A percentile compares a stretch with the other conserved stretches of the same genome.
phyloP scores from a whole-genome alignment of 352 stramenopile genomes.

The Globisporangium uncinulatum region DNA sequence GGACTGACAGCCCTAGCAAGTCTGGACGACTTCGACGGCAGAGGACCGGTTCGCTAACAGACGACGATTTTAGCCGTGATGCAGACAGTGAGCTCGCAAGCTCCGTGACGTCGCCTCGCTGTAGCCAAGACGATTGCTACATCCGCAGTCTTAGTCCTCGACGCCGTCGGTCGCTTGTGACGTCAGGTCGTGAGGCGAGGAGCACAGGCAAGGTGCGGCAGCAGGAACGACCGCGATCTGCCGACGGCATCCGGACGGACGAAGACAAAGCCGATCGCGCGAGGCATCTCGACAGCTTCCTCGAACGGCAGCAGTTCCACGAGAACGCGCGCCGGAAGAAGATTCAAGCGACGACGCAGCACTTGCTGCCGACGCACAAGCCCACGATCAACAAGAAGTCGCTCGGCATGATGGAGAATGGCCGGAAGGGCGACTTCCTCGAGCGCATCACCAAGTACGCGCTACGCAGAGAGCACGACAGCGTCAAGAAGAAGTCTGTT shows the following conservation, averaged over 20 bases:
- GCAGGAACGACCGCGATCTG: conserved; percentile 43
- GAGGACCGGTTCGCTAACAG: conserved; percentile 12
- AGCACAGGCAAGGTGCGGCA: not conserved
- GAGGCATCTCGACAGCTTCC: conserved; percentile 57
- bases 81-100: conserved; percentile 15
- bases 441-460: conserved; percentile 74
- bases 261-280: conserved; percentile 47
- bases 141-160: conserved; percentile 22
- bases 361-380: conserved; percentile 50
- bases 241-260: conserved; percentile 29
- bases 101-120: conserved; percentile 16
- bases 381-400: conserved; percentile 82
- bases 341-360: conserved; percentile 56
- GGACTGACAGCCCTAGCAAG: conserved; percentile 10
- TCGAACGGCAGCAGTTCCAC: conserved; percentile 70
- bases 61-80: conserved; percentile 15
- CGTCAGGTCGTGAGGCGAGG: conserved; percentile 1
- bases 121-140: conserved; percentile 53
- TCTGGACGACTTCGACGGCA: conserved; percentile 11
- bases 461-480: conserved; percentile 72
- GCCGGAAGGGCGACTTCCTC: conserved; percentile 74
- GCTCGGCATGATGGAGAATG: conserved; percentile 73
- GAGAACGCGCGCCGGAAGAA: conserved; percentile 61
- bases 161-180: conserved; percentile 5
- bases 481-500: conserved; percentile 70